Evolutionary conservation across 164 flowering plant species (phyloP).

Genomic region (Vitis rotundifolia): DNA sequence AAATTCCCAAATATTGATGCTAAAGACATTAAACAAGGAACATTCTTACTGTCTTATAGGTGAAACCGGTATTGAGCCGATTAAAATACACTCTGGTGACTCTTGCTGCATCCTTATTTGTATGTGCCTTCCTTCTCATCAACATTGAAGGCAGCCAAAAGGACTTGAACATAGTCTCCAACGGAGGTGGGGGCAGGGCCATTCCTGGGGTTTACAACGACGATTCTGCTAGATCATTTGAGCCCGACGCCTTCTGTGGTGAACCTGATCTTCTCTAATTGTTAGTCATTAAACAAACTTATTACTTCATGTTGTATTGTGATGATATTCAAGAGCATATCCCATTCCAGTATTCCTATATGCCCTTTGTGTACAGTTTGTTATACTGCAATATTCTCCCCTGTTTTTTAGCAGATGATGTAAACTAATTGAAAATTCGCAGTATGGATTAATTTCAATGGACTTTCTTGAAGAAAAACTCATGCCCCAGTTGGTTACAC

Average conservation of each 20-base stretch:
- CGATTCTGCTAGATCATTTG: slow-evolving; percentile 83
- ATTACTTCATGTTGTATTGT: background rate
- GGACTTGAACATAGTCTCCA: slow-evolving; percentile 19
- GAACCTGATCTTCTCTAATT: slow-evolving; percentile 41
- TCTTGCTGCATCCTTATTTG: slow-evolving; percentile 55
- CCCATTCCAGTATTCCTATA: too few relatives aligned
- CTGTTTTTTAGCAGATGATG: too few relatives aligned
- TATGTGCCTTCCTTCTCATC: slow-evolving; percentile 47
- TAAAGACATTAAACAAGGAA: too few relatives aligned
- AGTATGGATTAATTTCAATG: too few relatives aligned
- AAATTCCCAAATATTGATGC: too few relatives aligned
- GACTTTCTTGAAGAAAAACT: too few relatives aligned
- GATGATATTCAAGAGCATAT: background rate
- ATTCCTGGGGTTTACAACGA: slow-evolving; percentile 81
- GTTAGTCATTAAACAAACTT: background rate
- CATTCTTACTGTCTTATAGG: slow-evolving; percentile 39
- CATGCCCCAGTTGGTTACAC: too few relatives aligned
- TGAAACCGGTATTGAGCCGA: slow-evolving; percentile 84
- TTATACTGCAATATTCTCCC: background rate
- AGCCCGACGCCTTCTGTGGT: slow-evolving; percentile 91
- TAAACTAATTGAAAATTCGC: too few relatives aligned
- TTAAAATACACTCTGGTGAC: slow-evolving; percentile 68
- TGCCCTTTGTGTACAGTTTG: background rate
- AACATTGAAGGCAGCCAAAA: slow-evolving; percentile 44
- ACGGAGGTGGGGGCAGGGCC: slow-evolving; percentile 43